phyloP scores from a whole-genome alignment of 768 basidiomycete species.

The Galerina sulciceps region DNA sequence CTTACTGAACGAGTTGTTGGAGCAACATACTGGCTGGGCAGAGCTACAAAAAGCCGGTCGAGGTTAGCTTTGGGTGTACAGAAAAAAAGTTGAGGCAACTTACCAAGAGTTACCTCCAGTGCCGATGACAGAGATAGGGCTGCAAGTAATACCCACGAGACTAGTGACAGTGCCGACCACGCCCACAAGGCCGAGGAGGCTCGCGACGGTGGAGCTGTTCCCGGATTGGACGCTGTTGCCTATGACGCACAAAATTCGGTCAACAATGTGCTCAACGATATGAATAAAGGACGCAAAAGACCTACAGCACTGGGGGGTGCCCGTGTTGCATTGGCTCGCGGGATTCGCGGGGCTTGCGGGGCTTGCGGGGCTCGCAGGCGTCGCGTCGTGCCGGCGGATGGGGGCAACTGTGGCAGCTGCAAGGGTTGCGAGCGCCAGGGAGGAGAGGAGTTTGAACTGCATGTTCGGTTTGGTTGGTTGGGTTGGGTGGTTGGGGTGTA shows the following conservation, averaged over 20 bases:
- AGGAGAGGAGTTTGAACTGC: conserved; percentile 11
- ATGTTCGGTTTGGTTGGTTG: too few relatives aligned
- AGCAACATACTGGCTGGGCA: conserved; percentile 30
- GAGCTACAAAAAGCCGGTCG: conserved; percentile 7
- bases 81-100: background rate
- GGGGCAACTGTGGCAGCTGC: conserved; percentile 10
- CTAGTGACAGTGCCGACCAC: conserved; percentile 11
- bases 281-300: background rate
- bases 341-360: too few relatives aligned
- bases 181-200: conserved; percentile 26
- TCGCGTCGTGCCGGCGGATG: background rate
- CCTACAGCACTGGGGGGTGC: conserved; percentile 29
- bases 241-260: too few relatives aligned
- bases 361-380: too few relatives aligned
- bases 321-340: conserved; percentile 26
- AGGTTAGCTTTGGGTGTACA: background rate
- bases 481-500: background rate
- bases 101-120: conserved; percentile 18
- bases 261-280: too few relatives aligned
- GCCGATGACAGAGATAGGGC: conserved; percentile 21
- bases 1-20: conserved; percentile 28
- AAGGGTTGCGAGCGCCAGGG: conserved; percentile 8
- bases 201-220: background rate
- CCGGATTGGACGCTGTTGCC: conserved; percentile 19
- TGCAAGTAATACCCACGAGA: conserved; percentile 21